Conservation (phyloP, 148 eudicot species). For the Nepenthes gracilis region DNA sequence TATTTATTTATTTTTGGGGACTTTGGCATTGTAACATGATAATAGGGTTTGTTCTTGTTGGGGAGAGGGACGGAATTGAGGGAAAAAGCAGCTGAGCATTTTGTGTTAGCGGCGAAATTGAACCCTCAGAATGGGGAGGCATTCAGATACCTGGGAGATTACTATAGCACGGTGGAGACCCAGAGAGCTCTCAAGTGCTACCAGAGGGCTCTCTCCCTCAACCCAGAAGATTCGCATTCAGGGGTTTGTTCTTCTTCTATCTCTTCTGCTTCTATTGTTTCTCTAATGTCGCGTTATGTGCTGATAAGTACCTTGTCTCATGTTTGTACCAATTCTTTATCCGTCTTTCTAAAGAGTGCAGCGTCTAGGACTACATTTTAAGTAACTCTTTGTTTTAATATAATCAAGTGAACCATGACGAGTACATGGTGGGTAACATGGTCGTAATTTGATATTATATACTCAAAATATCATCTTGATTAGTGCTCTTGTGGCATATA, state of each 20-base stretch:
- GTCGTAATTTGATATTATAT: no score
- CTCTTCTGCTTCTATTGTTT: not conserved
- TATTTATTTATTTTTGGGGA: not conserved
- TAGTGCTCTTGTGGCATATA: no score
- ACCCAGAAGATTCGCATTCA: conserved; percentile 58
- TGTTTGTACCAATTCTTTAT: no score
- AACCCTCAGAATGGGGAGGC: conserved; percentile 63
- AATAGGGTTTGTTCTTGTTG: conserved; percentile 65
- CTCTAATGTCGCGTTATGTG: not conserved
- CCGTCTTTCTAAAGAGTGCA: no score
- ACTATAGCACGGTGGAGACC: conserved; percentile 47
- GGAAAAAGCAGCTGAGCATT: conserved; percentile 76
- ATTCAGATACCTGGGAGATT: conserved; percentile 78
- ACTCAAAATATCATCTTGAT: no score
- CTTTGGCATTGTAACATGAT: not conserved
- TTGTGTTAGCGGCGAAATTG: conserved; percentile 63
- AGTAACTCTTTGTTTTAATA: no score
- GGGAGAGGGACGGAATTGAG: conserved; percentile 42
- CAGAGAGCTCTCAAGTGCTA: conserved; percentile 92
- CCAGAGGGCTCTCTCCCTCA: conserved; percentile 72
- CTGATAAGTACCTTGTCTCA: no score
- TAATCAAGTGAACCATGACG: no score
- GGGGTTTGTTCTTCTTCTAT: conserved; percentile 41
- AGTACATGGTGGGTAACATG: no score
- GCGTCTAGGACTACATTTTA: no score